phyloP scores from a whole-genome alignment of 129 eudicot species.

The Arctium lappa region DNA sequence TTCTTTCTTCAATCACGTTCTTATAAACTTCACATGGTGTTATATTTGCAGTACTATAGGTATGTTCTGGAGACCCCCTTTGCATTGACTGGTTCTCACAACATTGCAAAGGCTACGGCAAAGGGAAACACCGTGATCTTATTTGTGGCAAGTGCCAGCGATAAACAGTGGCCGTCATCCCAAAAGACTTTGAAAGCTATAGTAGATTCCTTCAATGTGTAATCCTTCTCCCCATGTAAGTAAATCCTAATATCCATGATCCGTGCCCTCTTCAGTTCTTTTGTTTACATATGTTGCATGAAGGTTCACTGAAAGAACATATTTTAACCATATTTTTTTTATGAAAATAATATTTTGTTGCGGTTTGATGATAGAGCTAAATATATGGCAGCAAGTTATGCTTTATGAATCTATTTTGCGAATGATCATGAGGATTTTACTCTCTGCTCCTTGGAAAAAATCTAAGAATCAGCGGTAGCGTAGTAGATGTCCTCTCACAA shows the following conservation, averaged over 20 bases:
- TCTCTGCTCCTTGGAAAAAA: not conserved
- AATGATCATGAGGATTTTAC: not conserved
- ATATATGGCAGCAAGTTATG: conserved; percentile 14
- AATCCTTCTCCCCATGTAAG: conserved; percentile 16
- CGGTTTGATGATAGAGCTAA: conserved; percentile 9
- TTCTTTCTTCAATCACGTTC: not conserved
- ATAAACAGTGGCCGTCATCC: conserved; percentile 88
- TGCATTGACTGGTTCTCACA: conserved; percentile 95
- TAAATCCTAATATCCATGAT: conserved; percentile 6
- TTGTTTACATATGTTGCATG: conserved; percentile 3
- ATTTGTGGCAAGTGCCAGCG: conserved; percentile 91
- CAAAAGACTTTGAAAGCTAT: conserved; percentile 75
- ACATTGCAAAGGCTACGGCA: conserved; percentile 97
- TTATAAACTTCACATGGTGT: not conserved
- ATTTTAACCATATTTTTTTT: not conserved
- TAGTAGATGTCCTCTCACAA: not conserved
- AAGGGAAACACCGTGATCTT: conserved; percentile 84
- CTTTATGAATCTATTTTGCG: not conserved
- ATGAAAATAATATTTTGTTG: conserved; percentile 3
- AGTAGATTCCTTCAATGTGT: conserved; percentile 86
- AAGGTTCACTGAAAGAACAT: not conserved
- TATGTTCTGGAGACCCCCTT: conserved; percentile 90
- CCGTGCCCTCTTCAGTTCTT: not conserved
- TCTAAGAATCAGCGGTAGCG: not conserved
- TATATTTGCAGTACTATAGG: conserved; percentile 73